Evolutionary conservation across 176 grass and related monocot species (phyloP).

Genomic region (Cocos nucifera): DNA sequence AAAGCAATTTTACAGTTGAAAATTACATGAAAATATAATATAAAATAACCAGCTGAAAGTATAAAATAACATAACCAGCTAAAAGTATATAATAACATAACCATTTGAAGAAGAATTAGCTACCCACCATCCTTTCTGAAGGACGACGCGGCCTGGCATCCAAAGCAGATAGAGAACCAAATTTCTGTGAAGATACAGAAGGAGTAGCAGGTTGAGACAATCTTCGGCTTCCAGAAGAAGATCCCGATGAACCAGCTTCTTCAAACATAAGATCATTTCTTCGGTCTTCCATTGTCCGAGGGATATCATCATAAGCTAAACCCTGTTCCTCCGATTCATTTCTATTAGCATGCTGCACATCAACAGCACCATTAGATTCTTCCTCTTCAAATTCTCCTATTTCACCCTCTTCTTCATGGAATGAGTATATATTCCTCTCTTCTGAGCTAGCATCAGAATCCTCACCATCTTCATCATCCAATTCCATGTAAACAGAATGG

Average conservation of each 20-base stretch:
- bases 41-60: too few species aligned
- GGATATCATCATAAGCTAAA: constrained; percentile 8
- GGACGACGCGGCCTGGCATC: constrained; percentile 29
- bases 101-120: too few species aligned
- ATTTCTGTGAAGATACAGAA: constrained; percentile 68
- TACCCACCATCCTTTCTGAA: constrained; percentile 53
- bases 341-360: constrained; percentile 40
- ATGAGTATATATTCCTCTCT: constrained; percentile 49
- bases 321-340: constrained; percentile 3
- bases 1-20: background rate
- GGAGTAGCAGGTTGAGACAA: constrained; percentile 50
- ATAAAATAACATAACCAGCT: too few species aligned
- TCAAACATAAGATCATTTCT: constrained; percentile 39
- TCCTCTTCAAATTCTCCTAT: constrained; percentile 76
- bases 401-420: constrained; percentile 61
- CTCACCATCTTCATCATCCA: constrained; percentile 75
- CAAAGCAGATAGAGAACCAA: constrained; percentile 77
- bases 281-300: constrained; percentile 23
- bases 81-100: too few species aligned
- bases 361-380: constrained; percentile 50
- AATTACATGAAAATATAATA: too few species aligned
- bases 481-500: constrained; percentile 73
- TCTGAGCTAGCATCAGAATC: constrained; percentile 75
- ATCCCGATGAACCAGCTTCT: constrained; percentile 76
- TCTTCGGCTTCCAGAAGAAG: constrained; percentile 85